These are phyloP conservation scores for Bromus sterilis DNA, from an alignment of 176 grass and related monocot genomes.

Conservation along the genomic window DNA sequence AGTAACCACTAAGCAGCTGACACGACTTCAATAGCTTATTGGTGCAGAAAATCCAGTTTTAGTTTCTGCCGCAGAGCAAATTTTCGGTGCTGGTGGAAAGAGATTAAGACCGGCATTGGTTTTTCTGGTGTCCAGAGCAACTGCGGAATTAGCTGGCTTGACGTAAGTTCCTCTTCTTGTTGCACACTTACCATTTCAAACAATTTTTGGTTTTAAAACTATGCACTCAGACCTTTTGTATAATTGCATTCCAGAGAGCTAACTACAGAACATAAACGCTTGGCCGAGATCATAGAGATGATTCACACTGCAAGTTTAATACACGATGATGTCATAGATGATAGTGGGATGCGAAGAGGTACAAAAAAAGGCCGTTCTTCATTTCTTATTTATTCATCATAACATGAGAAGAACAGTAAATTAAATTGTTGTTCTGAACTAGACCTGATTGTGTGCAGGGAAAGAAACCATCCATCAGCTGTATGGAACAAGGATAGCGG, in stretches of 20 bases:
- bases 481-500: conserved; percentile 80
- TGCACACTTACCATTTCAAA: background rate
- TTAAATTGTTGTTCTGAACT: background rate
- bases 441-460: conserved; percentile 32
- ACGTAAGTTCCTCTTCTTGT: conserved; percentile 41
- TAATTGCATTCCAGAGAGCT: conserved; percentile 54
- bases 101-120: conserved; percentile 89
- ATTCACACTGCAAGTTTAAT: conserved; percentile 99
- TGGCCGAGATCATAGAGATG: conserved; percentile 99
- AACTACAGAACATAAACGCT: conserved; percentile 65
- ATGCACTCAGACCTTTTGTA: conserved; percentile 11
- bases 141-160: conserved; percentile 65
- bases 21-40: conserved; percentile 57
- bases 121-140: conserved; percentile 93
- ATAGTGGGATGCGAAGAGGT: conserved; percentile 96
- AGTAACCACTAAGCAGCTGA: conserved; percentile 22
- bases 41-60: conserved; percentile 95
- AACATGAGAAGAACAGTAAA: background rate
- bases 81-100: conserved; percentile 97
- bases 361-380: background rate
- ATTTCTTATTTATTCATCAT: background rate
- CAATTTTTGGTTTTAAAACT: background rate
- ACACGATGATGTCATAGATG: conserved; percentile 96
- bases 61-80: conserved; percentile 82
- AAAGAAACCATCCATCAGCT: conserved; percentile 88